Conservation (phyloP, 1,284 basidiomycete genomes). For the Naganishia albida region DNA sequence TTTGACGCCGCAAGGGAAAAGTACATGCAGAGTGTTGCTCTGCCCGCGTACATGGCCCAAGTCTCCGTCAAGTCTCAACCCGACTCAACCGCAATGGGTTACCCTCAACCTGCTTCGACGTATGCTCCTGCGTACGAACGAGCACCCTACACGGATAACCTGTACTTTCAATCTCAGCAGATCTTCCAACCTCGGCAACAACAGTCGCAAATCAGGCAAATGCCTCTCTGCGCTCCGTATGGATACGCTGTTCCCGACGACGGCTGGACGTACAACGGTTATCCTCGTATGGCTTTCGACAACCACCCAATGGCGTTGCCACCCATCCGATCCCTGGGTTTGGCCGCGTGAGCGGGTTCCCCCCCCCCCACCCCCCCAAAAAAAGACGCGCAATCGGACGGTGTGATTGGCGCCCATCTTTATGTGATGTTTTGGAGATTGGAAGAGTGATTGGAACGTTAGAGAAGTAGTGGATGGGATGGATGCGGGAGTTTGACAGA, state of each 20-base stretch:
- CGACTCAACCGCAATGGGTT: constrained; percentile 13
- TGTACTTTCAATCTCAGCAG: constrained; percentile 27
- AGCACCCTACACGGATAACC: constrained; percentile 15
- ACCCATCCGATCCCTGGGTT: constrained; percentile 21
- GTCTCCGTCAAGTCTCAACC: constrained; percentile 15
- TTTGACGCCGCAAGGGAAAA: constrained; percentile 26
- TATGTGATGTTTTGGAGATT: constrained; percentile 6
- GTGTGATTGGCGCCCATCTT: constrained; percentile 1
- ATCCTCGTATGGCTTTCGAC: constrained; percentile 21
- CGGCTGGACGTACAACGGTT: constrained; percentile 23
- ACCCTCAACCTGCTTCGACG: constrained; percentile 7
- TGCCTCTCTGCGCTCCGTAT: background rate
- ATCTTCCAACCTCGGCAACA: constrained; percentile 21
- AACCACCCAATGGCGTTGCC: constrained; percentile 29
- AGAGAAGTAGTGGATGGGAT: constrained; percentile 11
- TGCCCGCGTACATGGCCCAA: constrained; percentile 10
- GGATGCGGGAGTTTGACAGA: constrained; percentile 4
- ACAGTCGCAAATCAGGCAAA: background rate
- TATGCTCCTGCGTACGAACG: constrained; percentile 23
- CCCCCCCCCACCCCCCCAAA: no score
- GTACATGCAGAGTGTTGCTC: constrained; percentile 20
- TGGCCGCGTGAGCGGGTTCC: constrained; percentile 16
- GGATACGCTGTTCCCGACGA: constrained; percentile 1
- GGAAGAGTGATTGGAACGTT: constrained; percentile 13
- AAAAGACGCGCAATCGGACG: constrained; percentile 14